Conservation (phyloP, 495 filamentous ascomycete species). For the Clavariopsis aquatica region DNA sequence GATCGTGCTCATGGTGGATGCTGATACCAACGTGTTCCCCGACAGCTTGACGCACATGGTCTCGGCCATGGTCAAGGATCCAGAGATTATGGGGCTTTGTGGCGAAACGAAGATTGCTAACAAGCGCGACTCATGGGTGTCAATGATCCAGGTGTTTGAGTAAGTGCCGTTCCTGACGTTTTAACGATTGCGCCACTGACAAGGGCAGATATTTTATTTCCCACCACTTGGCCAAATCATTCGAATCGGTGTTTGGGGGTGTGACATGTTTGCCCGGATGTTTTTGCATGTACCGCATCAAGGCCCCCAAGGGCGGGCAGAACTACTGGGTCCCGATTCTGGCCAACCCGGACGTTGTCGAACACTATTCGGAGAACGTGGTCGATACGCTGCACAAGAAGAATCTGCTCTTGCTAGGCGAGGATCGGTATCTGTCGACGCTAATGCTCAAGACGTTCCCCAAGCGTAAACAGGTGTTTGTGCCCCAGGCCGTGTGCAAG, state of each 20-base stretch:
- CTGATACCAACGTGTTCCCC: conserved; percentile 98
- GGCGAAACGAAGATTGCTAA: conserved; percentile 99
- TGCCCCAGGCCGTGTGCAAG: conserved; percentile 98
- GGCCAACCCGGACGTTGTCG: conserved; percentile 96
- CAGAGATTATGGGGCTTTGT: conserved; percentile 98
- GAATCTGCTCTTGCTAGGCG: conserved; percentile 91
- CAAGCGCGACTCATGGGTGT: conserved; percentile 91
- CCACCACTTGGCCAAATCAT: conserved; percentile 93
- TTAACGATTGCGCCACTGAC: conserved; percentile 37
- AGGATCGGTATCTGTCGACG: conserved; percentile 95
- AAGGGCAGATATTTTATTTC: conserved; percentile 81
- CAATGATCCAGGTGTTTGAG: conserved; percentile 99
- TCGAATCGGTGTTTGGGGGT: conserved; percentile 98
- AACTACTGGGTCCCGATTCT: conserved; percentile 99
- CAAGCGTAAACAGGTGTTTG: conserved; percentile 98
- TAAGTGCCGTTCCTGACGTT: conserved; percentile 41
- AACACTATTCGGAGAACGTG: conserved; percentile 99
- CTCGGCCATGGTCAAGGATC: conserved; percentile 98
- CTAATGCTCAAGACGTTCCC: conserved; percentile 99
- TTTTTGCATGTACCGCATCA: conserved; percentile 99
- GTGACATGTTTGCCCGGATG: conserved; percentile 98
- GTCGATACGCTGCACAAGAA: conserved; percentile 99
- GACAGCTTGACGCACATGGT: conserved; percentile 98
- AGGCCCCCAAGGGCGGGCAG: conserved; percentile 95
- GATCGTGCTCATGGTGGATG: conserved; percentile 96